Evolutionary conservation across 208 protist species (phyloP), one percentile per base, ranked within the genome.

Genomic region (Leishmania major): DNA sequence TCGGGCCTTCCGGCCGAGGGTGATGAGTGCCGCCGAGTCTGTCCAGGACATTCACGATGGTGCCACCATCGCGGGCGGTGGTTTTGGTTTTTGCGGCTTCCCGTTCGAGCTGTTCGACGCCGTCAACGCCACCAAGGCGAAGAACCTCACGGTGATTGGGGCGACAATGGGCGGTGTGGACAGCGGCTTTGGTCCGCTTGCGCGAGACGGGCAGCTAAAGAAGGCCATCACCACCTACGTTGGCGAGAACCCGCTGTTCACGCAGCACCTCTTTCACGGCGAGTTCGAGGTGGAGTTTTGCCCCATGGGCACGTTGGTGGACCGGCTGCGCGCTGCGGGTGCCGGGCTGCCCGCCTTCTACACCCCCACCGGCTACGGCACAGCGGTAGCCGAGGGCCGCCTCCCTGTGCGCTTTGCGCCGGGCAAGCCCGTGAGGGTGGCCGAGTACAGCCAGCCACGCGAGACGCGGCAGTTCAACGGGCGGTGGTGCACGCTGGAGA

Each of bases 281-380:
- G 92, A 99, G 84, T 88, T 99, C 4, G 95, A 98, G 53, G 86
- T 99, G 0, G 97, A 99, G 87, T 90, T 99, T 15, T 98, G 88
- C 22, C 98, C 98, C 37, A 98, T 99, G 92, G 98, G 98, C 55
- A 98, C 96, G 31, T 87, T 99, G 8, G 95, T 97, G n/a, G 97
- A 99, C 77, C 83, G 94, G 13, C 72, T 98, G 43, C 87, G 97
- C 45, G 94, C 96, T 17, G 98, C 90, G 57, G 98, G 97, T 67
- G 98, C 98, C 1, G 98, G 98, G 74, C 94, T 99, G 57, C 97
- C 98, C 8, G 98, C 97, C 17, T 99, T 99, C 78, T 99, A 95
- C 91, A 99, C 98, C 4, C 88, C 90, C 5, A 99, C 97, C 31
- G 97, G 87, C 70, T 94, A 91, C 49, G 98, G 97, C 35, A 99